phyloP scores from a whole-genome alignment of 768 basidiomycete genomes.

The Boletus coccyginus region DNA sequence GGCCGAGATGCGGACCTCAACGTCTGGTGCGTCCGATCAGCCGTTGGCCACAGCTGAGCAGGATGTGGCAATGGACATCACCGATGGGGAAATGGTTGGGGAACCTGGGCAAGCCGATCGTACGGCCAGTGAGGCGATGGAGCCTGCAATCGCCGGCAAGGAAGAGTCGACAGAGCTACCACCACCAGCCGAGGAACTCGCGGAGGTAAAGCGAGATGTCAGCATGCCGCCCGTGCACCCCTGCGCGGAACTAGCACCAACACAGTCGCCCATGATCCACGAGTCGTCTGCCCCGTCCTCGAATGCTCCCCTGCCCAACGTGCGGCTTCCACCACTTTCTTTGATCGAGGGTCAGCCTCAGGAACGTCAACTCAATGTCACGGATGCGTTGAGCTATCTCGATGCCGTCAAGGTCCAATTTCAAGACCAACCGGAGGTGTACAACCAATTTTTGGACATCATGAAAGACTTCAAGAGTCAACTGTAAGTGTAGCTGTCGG shows the following conservation, averaged over 20 bases:
- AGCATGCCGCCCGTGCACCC: slow-evolving; percentile 21
- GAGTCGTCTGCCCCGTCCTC: slow-evolving; percentile 9
- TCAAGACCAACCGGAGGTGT: slow-evolving; percentile 56
- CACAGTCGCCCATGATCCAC: slow-evolving; percentile 9
- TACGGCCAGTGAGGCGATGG: background rate
- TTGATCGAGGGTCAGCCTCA: slow-evolving; percentile 25
- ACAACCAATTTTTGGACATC: slow-evolving; percentile 63
- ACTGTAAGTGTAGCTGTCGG: slow-evolving; percentile 34
- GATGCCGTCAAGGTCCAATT: slow-evolving; percentile 65
- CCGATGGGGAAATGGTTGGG: slow-evolving; percentile 16
- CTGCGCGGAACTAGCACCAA: slow-evolving; percentile 7
- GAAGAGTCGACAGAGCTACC: slow-evolving; percentile 7
- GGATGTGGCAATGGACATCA: slow-evolving; percentile 24
- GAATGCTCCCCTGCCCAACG: background rate
- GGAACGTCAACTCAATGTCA: slow-evolving; percentile 54
- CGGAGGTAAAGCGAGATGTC: slow-evolving; percentile 22
- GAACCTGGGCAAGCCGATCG: slow-evolving; percentile 13
- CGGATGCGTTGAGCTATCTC: slow-evolving; percentile 60
- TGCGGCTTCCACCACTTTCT: slow-evolving; percentile 22
- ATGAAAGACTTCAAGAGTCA: slow-evolving; percentile 79
- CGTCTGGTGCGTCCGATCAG: slow-evolving; percentile 20
- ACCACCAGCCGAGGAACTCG: slow-evolving; percentile 11
- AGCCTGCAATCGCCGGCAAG: background rate
- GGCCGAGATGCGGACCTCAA: background rate
- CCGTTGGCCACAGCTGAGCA: slow-evolving; percentile 21